A percentile compares a stretch with the other conserved stretches of the same genome.
phyloP scores from a whole-genome alignment of 345 rosid species.

The Eucalyptus coolabah region DNA sequence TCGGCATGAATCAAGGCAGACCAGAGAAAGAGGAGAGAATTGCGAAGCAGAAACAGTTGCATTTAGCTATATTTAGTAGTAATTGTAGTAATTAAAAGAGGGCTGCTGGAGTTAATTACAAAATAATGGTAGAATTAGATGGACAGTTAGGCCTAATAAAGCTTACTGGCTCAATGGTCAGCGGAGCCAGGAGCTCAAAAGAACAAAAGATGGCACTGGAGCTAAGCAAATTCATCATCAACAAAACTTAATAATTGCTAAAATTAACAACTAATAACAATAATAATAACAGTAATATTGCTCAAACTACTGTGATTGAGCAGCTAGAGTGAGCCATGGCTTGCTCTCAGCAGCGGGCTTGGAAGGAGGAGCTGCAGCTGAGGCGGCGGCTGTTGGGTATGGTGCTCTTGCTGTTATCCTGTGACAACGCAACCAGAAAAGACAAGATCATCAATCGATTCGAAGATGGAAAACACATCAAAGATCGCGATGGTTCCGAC shows the following conservation, averaged over 20 bases:
- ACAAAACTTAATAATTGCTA: not conserved
- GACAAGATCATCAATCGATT: too few relatives aligned
- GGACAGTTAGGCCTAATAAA: not conserved
- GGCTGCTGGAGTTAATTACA: not conserved
- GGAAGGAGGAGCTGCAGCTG: slow-evolving; percentile 7
- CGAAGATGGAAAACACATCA: not conserved
- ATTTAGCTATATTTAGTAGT: not conserved
- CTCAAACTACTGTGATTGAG: slow-evolving; percentile 8
- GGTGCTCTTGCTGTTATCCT: slow-evolving; percentile 64
- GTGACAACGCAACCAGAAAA: not conserved
- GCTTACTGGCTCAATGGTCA: not conserved
- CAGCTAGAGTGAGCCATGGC: slow-evolving; percentile 72
- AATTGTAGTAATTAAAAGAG: not conserved
- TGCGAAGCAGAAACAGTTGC: not conserved
- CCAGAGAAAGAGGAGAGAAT: not conserved
- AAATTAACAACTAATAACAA: not conserved
- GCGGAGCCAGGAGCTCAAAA: not conserved
- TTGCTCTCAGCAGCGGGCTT: slow-evolving; percentile 41
- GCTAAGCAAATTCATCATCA: not conserved
- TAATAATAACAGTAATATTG: not conserved
- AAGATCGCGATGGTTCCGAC: not conserved
- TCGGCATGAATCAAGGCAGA: rapidly evolving
- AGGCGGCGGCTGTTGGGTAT: slow-evolving; percentile 23
- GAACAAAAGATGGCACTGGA: not conserved
- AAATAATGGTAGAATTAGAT: not conserved